A percentile compares a stretch with the other conserved stretches of the same genome.
These are phyloP conservation scores for Exutisphaerella laricina DNA, from an alignment of 2,329 filamentous ascomycete species.

Conservation along the genomic window DNA sequence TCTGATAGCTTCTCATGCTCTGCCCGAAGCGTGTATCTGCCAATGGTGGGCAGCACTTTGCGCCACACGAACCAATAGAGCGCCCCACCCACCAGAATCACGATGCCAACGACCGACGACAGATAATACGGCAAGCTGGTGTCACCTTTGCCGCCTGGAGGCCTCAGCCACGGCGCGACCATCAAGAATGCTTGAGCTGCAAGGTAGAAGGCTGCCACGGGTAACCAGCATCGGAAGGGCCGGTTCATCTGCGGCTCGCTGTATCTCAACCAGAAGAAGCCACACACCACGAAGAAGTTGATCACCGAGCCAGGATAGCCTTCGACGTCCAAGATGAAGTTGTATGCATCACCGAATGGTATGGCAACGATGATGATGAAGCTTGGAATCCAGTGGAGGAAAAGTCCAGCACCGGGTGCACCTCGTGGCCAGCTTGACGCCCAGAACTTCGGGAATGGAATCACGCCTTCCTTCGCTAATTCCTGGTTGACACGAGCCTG, in stretches of 20 bases:
- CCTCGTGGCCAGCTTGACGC: conserved; percentile 58
- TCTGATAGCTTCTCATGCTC: conserved; percentile 4
- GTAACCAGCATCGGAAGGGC: conserved; percentile 60
- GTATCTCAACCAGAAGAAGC: conserved; percentile 56
- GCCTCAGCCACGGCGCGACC: conserved; percentile 39
- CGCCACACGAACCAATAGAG: conserved; percentile 9
- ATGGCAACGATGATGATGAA: conserved; percentile 56
- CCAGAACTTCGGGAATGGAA: conserved; percentile 57
- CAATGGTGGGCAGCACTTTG: conserved; percentile 5
- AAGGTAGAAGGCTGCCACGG: conserved; percentile 49
- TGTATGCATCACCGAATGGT: conserved; percentile 59
- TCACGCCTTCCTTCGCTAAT: conserved; percentile 55
- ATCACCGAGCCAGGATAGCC: conserved; percentile 61
- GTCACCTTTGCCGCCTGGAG: conserved; percentile 37
- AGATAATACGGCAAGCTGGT: conserved; percentile 42
- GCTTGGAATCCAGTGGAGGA: conserved; percentile 53
- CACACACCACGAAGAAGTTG: conserved; percentile 51
- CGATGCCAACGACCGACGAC: conserved; percentile 40
- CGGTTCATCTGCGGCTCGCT: conserved; percentile 54
- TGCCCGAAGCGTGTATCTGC: conserved; percentile 3
- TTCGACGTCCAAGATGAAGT: conserved; percentile 63
- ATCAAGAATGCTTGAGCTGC: conserved; percentile 36
- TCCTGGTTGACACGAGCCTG: conserved; percentile 54
- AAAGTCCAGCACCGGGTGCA: conserved; percentile 53
- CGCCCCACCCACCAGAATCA: conserved; percentile 23